A percentile compares a stretch with the other conserved stretches of the same genome.
Evolutionary conservation across 495 filamentous ascomycete genomes (phyloP).

Genomic region (Aspergillus egyptiacus): DNA sequence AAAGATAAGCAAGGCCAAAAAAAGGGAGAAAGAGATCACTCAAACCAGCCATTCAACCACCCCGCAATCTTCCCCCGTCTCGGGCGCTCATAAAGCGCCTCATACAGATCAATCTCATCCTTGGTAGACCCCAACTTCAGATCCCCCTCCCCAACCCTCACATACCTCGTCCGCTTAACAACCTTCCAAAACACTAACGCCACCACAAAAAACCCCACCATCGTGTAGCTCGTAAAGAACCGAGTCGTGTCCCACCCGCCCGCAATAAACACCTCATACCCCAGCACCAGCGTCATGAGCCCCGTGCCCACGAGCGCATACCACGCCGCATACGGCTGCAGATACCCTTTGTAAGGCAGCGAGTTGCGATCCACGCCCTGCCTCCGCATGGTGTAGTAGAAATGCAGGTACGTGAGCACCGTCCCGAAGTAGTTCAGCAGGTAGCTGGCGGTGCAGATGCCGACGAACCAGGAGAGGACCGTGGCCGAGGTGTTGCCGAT

Average conservation of each 20-base stretch:
- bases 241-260: constrained; percentile 18
- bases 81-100: not conserved
- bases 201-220: constrained; percentile 44
- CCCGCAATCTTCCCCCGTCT: not conserved
- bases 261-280: constrained; percentile 19
- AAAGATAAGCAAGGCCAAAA: not conserved
- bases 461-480: constrained; percentile 27
- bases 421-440: constrained; percentile 42
- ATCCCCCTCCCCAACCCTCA: constrained; percentile 38
- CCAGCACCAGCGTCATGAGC: constrained; percentile 19
- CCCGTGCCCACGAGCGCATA: constrained; percentile 31
- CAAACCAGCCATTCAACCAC: not conserved
- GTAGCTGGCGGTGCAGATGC: constrained; percentile 22
- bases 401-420: constrained; percentile 45
- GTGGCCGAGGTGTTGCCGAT: constrained; percentile 20
- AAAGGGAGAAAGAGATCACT: not conserved
- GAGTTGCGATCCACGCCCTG: constrained; percentile 30
- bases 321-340: constrained; percentile 32
- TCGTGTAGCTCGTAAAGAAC: constrained; percentile 34
- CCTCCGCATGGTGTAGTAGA: constrained; percentile 27
- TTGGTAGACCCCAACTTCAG: not conserved
- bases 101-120: not conserved
- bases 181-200: constrained; percentile 52
- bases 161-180: constrained; percentile 40
- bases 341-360: constrained; percentile 25